phyloP scores from a whole-genome alignment of 176 grass and related monocot genomes.

The Bonia amplexicaulis region DNA sequence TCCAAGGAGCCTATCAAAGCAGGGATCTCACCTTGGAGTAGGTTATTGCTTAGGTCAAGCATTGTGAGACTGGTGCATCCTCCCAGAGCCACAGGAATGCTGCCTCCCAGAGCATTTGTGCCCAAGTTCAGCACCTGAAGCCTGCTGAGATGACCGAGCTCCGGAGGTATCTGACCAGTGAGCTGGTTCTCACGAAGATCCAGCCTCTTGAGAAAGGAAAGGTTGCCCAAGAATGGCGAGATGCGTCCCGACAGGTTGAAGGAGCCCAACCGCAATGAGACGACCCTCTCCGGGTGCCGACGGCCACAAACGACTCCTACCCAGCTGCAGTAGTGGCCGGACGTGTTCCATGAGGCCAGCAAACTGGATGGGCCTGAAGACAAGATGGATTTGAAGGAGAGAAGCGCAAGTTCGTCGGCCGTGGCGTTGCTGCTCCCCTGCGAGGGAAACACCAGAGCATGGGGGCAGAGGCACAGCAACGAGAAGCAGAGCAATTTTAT shows the following conservation, averaged over 20 bases:
- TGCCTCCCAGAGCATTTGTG: too few relatives aligned
- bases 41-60: too few relatives aligned
- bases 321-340: slow-evolving; percentile 22
- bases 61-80: too few relatives aligned
- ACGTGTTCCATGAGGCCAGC: neutral
- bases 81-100: too few relatives aligned
- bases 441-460: neutral
- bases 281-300: neutral
- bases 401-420: slow-evolving; percentile 2
- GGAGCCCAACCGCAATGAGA: neutral
- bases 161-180: too few relatives aligned
- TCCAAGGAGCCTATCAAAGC: too few relatives aligned
- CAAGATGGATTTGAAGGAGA: slow-evolving; percentile 41
- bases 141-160: too few relatives aligned
- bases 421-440: neutral
- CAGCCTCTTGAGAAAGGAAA: slow-evolving; percentile 7
- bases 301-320: slow-evolving; percentile 16
- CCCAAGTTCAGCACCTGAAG: too few relatives aligned
- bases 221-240: slow-evolving; percentile 28
- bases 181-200: too few relatives aligned
- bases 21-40: too few relatives aligned
- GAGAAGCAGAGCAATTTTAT: neutral
- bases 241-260: slow-evolving; percentile 18
- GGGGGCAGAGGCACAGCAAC: neutral
- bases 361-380: neutral